Conservation (phyloP, 306 rosid species). For the Glycine latifolia region DNA sequence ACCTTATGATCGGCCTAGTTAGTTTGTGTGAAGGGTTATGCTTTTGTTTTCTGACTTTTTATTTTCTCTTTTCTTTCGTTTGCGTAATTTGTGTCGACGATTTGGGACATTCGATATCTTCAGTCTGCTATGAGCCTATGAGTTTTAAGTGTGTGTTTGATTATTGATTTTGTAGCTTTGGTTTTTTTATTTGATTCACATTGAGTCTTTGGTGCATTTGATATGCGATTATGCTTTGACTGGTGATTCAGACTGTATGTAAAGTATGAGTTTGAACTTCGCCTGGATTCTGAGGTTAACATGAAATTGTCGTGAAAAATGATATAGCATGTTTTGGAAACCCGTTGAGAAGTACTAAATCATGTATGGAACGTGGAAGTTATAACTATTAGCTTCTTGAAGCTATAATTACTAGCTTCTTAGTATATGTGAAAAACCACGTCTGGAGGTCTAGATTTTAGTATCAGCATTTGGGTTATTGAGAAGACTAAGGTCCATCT, state of each 20-base stretch:
- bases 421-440: background rate
- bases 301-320: background rate
- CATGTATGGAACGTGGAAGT: background rate
- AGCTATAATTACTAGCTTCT: background rate
- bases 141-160: conserved; percentile 25
- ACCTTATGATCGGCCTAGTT: conserved; percentile 53
- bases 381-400: background rate
- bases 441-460: conserved; percentile 25
- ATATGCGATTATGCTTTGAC: conserved; percentile 39
- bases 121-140: conserved; percentile 3
- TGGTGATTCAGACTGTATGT: conserved; percentile 2
- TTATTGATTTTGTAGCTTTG: conserved; percentile 28
- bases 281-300: conserved; percentile 26
- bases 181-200: conserved; percentile 32
- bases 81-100: conserved; percentile 5
- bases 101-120: conserved; percentile 44
- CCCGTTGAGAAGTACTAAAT: background rate
- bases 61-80: background rate
- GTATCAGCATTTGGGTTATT: conserved; percentile 24
- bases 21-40: background rate
- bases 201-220: conserved; percentile 27
- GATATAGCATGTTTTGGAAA: background rate
- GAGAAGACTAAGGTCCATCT: conserved; percentile 19
- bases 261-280: conserved; percentile 24
- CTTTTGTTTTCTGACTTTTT: background rate